phyloP scores from a whole-genome alignment of 257 asterid species.

The Solanum acaule region DNA sequence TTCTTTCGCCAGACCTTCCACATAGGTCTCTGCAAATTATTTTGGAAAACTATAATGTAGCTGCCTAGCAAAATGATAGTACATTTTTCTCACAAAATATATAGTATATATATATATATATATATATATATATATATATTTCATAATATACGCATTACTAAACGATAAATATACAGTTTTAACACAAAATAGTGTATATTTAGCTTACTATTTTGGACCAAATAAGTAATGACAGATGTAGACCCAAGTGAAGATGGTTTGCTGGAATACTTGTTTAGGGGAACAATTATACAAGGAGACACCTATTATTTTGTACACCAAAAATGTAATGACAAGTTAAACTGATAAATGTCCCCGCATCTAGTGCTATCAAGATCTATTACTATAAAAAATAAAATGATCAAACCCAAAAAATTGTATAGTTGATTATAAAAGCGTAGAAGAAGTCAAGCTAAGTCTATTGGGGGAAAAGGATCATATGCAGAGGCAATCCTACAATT shows the following conservation, averaged over 20 bases:
- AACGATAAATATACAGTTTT: neutral
- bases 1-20: neutral
- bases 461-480: neutral
- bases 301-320: constrained; percentile 3
- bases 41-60: neutral
- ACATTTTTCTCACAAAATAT: neutral
- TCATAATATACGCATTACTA: too few relatives aligned
- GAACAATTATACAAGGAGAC: neutral
- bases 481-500: neutral
- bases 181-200: neutral
- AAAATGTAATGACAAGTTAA: neutral
- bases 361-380: neutral
- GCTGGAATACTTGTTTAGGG: neutral
- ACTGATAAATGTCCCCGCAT: neutral
- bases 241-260: neutral
- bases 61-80: neutral
- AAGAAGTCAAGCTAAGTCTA: neutral
- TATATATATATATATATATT: neutral
- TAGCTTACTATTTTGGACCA: neutral
- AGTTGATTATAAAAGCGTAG: neutral
- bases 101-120: too few relatives aligned
- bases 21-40: neutral
- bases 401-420: neutral
- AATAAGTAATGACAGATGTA: neutral
- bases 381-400: neutral